Conservation (phyloP, 768 basidiomycete species). For the Suillus cothurnatus region DNA sequence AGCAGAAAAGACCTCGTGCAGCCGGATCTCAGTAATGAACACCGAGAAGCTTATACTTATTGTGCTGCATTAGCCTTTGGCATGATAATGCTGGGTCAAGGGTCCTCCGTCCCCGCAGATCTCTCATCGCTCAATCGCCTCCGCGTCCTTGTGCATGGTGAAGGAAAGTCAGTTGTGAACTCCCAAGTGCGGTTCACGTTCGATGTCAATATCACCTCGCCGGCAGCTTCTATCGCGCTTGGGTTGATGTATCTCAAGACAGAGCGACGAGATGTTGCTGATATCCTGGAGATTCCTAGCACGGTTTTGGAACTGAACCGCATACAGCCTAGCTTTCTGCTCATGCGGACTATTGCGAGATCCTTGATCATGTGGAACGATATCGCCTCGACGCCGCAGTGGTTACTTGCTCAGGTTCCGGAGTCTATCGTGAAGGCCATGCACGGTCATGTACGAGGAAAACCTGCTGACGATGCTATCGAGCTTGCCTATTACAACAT, state of each 20-base stretch:
- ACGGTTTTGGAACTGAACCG: slow-evolving; percentile 79
- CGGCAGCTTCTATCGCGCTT: slow-evolving; percentile 87
- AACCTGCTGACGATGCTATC: slow-evolving; percentile 63
- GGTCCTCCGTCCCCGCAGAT: slow-evolving; percentile 78
- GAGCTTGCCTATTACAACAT: slow-evolving; percentile 94
- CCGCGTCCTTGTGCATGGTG: slow-evolving; percentile 76
- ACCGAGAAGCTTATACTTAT: slow-evolving; percentile 91
- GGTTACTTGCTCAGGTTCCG: slow-evolving; percentile 76
- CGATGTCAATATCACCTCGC: slow-evolving; percentile 89
- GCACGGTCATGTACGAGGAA: slow-evolving; percentile 51
- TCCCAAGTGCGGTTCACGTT: slow-evolving; percentile 51
- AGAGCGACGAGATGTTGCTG: slow-evolving; percentile 81
- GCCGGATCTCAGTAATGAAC: slow-evolving; percentile 83
- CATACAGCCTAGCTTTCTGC: slow-evolving; percentile 85
- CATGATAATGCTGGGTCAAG: slow-evolving; percentile 94
- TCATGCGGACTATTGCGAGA: slow-evolving; percentile 77
- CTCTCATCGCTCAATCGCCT: slow-evolving; percentile 66
- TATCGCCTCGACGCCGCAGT: slow-evolving; percentile 70
- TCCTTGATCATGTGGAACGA: slow-evolving; percentile 86
- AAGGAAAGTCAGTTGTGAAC: slow-evolving; percentile 45
- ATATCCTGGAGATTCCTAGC: slow-evolving; percentile 81
- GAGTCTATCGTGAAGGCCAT: slow-evolving; percentile 60
- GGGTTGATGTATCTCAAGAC: slow-evolving; percentile 94
- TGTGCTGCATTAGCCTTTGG: slow-evolving; percentile 90
- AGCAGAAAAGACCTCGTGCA: slow-evolving; percentile 75